Percentiles rank a stretch among this genome's conserved stretches.
Evolutionary conservation across 2,329 filamentous ascomycete genomes (phyloP).

Genomic region (Triangularia verruculosa): DNA sequence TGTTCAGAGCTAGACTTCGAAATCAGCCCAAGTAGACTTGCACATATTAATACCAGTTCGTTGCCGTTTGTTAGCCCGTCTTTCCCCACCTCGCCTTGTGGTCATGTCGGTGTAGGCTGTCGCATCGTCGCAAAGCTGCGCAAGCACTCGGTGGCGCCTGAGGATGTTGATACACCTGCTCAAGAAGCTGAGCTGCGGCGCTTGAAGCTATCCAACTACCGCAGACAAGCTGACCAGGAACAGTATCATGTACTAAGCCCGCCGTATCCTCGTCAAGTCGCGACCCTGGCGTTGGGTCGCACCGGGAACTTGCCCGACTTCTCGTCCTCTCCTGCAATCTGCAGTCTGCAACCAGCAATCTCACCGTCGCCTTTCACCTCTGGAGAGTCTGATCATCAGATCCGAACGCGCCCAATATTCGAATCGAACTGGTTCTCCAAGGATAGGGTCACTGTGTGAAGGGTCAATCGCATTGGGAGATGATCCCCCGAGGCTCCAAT

Average conservation of each 20-base stretch:
- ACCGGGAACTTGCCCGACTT: conserved; percentile 9
- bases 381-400: conserved; percentile 3
- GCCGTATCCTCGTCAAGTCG: conserved; percentile 24
- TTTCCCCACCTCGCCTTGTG: conserved; percentile 10
- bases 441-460: neutral
- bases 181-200: conserved; percentile 16
- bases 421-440: conserved; percentile 15
- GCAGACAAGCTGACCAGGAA: conserved; percentile 28
- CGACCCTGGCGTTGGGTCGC: conserved; percentile 29
- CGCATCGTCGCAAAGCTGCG: conserved; percentile 8
- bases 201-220: neutral
- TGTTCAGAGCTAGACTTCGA: neutral
- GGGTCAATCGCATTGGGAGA: conserved; percentile 31
- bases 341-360: conserved; percentile 2
- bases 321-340: conserved; percentile 8
- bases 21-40: conserved; percentile 10
- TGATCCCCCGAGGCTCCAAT: conserved; percentile 43
- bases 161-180: conserved; percentile 9
- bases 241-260: conserved; percentile 40
- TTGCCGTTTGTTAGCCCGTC: conserved; percentile 16
- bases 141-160: conserved; percentile 15
- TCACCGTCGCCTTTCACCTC: neutral
- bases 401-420: conserved; percentile 4
- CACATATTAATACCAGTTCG: conserved; percentile 21
- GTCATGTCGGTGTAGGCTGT: neutral